Base-by-base conservation (phyloP, 2,329 filamentous ascomycete genomes). In the Sclerotinia subarctica region DNA sequence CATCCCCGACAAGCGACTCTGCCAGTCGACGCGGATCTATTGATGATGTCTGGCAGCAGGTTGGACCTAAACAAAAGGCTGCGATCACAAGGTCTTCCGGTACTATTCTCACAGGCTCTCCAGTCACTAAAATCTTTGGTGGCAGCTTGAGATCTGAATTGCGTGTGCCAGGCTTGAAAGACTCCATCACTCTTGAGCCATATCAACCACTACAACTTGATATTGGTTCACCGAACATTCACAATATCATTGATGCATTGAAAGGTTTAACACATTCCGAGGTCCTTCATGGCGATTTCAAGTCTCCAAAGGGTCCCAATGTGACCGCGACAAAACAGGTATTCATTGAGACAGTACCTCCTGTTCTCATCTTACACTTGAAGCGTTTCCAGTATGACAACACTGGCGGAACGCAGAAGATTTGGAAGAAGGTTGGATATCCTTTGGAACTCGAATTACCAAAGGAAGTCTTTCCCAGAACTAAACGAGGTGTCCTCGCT, bases 361-460 rank as follows among this genome's bases (percentile, higher is more conserved):
- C 93, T 0, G 92, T 98, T 5, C 85, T 99, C 17, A 96, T 98
- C 66, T 85, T 99, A 11, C 95, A 99, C 77, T 84, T 99, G 53
- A 99, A 99, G 81, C 92, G 95, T 56, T 99, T 99, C 83, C 93
- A 97, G 75, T 98, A 97, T 75, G 93, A 98, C 75, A 92, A 89
- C 70, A 87, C 90, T 68, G 91, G 90, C 56, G 93, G 93, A 32
- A 96, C 93, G 0, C 90, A 97, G 76, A 99, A 99, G 83, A 96
- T 98, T 72, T 97, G 94, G 92, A 99, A 98, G 82, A 96, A 94
- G 81, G 85, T 99, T 69, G 94, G 93, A 26, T 99, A 99, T 76
- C 95, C 95, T 0, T 82, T 99, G 38, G 94, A 98, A 76, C 84
- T 99, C 63, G 94, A 98, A 77, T 93, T 99, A 71, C 95, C 95